phyloP scores from a whole-genome alignment of 305 asterid genomes.

The Plantago lanceolata region DNA sequence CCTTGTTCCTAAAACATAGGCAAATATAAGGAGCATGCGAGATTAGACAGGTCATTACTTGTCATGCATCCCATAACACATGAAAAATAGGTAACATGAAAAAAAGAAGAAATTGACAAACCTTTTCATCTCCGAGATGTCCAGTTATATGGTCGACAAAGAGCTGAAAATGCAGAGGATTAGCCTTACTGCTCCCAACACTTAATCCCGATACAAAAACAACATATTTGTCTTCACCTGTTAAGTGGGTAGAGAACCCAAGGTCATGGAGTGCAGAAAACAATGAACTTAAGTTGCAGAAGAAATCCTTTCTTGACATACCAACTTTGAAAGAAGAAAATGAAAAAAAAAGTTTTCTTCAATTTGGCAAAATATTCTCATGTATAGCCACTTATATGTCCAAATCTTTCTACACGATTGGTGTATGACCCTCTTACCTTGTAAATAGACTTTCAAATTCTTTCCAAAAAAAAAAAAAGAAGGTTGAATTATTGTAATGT shows the following conservation, averaged over 20 bases:
- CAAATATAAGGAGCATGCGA: conserved; percentile 23
- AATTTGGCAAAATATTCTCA: too few species aligned
- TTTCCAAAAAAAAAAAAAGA: too few species aligned
- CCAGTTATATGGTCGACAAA: conserved; percentile 94
- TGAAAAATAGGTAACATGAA: conserved; percentile 7
- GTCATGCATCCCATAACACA: conserved; percentile 16
- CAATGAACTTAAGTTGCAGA: too few species aligned
- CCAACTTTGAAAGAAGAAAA: too few species aligned
- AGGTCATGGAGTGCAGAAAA: too few species aligned
- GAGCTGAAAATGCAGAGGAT: conserved; percentile 91
- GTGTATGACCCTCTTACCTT: too few species aligned
- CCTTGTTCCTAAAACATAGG: conserved; percentile 62
- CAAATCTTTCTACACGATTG: too few species aligned
- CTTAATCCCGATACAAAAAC: conserved; percentile 83
- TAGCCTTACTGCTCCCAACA: conserved; percentile 67
- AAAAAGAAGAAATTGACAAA: conserved; percentile 27
- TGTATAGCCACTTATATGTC: too few species aligned
- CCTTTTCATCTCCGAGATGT: conserved; percentile 94
- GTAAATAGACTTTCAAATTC: too few species aligned
- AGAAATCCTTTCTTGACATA: too few species aligned
- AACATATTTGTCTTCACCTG: conserved; percentile 89
- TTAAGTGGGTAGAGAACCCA: not conserved
- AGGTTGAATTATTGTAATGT: too few species aligned
- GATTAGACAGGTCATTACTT: conserved; percentile 20
- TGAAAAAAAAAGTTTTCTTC: too few species aligned